Evolutionary conservation across 179 eudicot species (phyloP).

Genomic region (Corrigiola litoralis): DNA sequence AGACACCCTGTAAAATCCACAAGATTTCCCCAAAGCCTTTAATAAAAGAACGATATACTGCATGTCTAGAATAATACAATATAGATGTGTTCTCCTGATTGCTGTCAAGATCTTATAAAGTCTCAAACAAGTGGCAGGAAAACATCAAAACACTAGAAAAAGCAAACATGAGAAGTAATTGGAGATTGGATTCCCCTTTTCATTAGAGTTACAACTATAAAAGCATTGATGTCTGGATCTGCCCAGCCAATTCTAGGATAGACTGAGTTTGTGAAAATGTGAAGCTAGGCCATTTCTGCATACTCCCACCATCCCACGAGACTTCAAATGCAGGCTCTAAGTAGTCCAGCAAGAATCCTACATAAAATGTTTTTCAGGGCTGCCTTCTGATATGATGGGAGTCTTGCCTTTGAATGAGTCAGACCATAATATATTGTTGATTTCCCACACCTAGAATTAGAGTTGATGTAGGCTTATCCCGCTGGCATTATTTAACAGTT

Average conservation of each 20-base stretch:
- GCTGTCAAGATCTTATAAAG: background rate
- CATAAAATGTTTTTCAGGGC: too few species aligned
- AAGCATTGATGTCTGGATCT: background rate
- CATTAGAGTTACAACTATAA: background rate
- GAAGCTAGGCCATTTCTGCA: too few species aligned
- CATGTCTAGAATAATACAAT: too few species aligned
- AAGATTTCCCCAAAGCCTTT: background rate
- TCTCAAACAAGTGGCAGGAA: background rate
- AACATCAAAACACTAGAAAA: too few species aligned
- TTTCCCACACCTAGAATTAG: background rate
- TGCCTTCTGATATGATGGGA: too few species aligned
- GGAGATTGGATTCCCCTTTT: background rate
- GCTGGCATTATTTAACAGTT: too few species aligned
- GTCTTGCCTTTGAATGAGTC: too few species aligned
- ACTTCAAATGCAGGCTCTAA: too few species aligned
- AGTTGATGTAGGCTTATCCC: background rate
- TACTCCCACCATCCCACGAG: too few species aligned
- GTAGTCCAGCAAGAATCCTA: too few species aligned
- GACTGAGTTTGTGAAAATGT: too few species aligned
- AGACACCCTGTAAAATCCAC: conserved; percentile 42
- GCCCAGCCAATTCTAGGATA: background rate
- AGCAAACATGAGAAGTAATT: background rate
- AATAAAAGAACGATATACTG: too few species aligned
- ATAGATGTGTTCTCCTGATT: background rate
- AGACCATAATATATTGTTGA: background rate